Base-by-base conservation (phyloP, 2,329 filamentous ascomycete species). In the Ustilaginoidea virens region DNA sequence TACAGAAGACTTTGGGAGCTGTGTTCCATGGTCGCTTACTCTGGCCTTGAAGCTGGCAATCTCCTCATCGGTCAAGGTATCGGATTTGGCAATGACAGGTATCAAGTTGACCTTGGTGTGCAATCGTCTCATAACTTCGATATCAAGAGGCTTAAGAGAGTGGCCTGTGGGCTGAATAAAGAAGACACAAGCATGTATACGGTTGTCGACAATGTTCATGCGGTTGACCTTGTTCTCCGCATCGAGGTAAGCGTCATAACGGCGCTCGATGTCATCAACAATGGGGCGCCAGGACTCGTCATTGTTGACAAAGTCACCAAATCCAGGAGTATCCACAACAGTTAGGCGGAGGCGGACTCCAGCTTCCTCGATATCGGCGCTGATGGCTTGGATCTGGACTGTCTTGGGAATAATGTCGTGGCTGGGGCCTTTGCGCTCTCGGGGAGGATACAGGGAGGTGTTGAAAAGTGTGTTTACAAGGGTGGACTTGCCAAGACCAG, bases 21-120 rank as follows among this genome's bases (percentile, higher is more conserved):
- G n/a, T n/a, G n/a, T n/a, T n/a, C n/a, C n/a, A n/a, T n/a, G n/a
- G n/a, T 20, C 11, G 69, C 86, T 55, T 73, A 96, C 90, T 62
- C 90, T 80, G 48, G 83, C 71, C 74, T 98, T 98, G 74, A 98
- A 98, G 41, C 74, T 75, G 31, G 69, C 61, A 48, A 98, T 85
- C 61, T 98, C 90, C 53, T 96, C 90, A 42, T 98, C 90, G 38
- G 90, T 98, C 48, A 98, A 66, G 31, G 90, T 98, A 56, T 98
- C 90, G 17, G 90, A 78, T 73, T 98, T 98, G 59, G 90, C 90
- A 55, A 98, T 94, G 53, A 98, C 90, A 27, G 90, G 90, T 39
- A 98, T 98, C 57, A 98, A 63, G 71, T 98, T 98, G 72, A 98
- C 90, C 76, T 96, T 96, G 73, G 87, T 96, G 66, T 98, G 90